Evolutionary conservation across 805 yeast species (phyloP).

Genomic region (Cyberlindnera maritima): DNA sequence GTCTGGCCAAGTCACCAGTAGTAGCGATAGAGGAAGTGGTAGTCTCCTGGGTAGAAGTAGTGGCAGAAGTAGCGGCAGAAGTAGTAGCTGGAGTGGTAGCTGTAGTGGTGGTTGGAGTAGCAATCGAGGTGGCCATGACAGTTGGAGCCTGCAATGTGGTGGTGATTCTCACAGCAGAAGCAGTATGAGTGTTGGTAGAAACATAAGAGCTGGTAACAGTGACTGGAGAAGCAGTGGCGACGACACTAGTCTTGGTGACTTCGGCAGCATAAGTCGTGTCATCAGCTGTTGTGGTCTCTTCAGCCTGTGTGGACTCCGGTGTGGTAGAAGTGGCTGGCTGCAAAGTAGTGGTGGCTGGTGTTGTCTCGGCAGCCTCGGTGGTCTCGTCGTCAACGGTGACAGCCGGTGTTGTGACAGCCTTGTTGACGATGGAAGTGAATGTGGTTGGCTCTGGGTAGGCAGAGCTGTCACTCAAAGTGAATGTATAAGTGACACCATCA

Average conservation of each 20-base stretch:
- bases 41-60: constrained; percentile 18
- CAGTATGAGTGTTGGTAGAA: constrained; percentile 16
- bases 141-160: constrained; percentile 23
- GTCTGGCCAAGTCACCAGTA: constrained; percentile 36
- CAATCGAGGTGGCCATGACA: constrained; percentile 14
- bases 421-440: constrained; percentile 29
- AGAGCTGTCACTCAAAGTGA: constrained; percentile 37
- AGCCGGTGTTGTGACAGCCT: constrained; percentile 21
- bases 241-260: constrained; percentile 9
- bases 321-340: constrained; percentile 18
- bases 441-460: constrained; percentile 36
- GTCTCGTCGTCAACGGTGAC: constrained; percentile 4
- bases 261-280: constrained; percentile 16
- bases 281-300: constrained; percentile 18
- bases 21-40: constrained; percentile 26
- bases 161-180: constrained; percentile 20
- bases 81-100: constrained; percentile 19
- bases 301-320: constrained; percentile 24
- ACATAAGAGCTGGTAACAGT: constrained; percentile 29
- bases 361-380: background rate
- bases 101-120: constrained; percentile 22
- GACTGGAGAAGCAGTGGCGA: constrained; percentile 18
- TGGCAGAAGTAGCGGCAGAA: constrained; percentile 14
- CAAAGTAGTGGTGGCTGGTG: constrained; percentile 19
- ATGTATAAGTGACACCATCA: constrained; percentile 36